Percentiles rank a stretch among this genome's conserved stretches.
Conservation (phyloP, 2,329 filamentous ascomycete species). For the Thelonectria blattea region DNA sequence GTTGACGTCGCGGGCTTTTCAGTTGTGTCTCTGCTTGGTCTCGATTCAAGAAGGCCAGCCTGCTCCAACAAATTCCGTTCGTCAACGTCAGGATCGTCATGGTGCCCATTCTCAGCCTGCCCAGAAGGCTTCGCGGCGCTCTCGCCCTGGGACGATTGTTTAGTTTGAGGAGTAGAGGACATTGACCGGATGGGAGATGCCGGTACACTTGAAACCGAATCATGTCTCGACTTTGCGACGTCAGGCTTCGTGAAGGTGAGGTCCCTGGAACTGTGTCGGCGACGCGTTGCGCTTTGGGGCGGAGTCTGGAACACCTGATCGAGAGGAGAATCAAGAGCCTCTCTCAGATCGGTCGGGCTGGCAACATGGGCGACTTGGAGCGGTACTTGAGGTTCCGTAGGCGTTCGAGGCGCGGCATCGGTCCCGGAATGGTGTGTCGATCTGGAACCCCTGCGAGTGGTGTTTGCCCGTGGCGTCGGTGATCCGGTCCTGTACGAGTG, state of each 20-base stretch:
- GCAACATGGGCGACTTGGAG: constrained; percentile 27
- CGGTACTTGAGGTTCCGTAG: constrained; percentile 33
- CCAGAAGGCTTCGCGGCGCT: constrained; percentile 25
- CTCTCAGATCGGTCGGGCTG: constrained; percentile 23
- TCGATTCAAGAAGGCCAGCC: constrained; percentile 64
- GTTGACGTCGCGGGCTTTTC: constrained; percentile 46
- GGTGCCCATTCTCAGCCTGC: constrained; percentile 28
- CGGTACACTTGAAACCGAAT: constrained; percentile 42
- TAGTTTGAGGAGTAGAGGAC: constrained; percentile 31
- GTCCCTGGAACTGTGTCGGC: constrained; percentile 36
- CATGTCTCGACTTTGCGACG: constrained; percentile 35
- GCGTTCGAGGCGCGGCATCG: constrained; percentile 38
- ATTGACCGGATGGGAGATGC: constrained; percentile 37
- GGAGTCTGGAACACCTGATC: constrained; percentile 41
- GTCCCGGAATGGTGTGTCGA: constrained; percentile 33
- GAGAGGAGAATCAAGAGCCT: constrained; percentile 36
- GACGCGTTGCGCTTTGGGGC: constrained; percentile 39
- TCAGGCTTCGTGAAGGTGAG: constrained; percentile 34
- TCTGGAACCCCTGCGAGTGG: constrained; percentile 38
- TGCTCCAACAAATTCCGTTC: constrained; percentile 73
- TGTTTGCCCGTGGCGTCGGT: constrained; percentile 33
- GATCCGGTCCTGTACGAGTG: constrained; percentile 36
- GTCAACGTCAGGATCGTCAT: constrained; percentile 65
- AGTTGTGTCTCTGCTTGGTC: constrained; percentile 37
- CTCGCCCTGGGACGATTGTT: constrained; percentile 31